Conservation (phyloP, 148 eudicot species). For the Rhododendron vialii region DNA sequence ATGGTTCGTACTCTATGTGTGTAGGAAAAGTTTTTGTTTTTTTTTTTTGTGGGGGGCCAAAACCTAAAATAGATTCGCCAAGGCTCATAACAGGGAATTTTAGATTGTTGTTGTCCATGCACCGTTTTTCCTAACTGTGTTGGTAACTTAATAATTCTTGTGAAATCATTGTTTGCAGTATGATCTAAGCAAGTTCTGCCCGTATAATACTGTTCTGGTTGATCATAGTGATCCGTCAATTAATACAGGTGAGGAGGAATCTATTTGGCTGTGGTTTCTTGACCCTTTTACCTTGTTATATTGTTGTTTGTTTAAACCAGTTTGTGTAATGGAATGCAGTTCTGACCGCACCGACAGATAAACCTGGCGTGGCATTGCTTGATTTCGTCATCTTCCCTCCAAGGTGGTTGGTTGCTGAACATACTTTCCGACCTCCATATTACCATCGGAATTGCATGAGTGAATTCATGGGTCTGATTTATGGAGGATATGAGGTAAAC, state of each 20-base stretch:
- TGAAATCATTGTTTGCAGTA: conserved; percentile 56
- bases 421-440: conserved; percentile 96
- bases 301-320: neutral
- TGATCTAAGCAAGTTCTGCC: conserved; percentile 80
- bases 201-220: conserved; percentile 85
- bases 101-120: neutral
- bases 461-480: conserved; percentile 94
- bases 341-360: conserved; percentile 90
- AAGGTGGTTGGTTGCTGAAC: conserved; percentile 97
- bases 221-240: conserved; percentile 98
- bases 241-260: conserved; percentile 63
- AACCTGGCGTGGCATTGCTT: conserved; percentile 96
- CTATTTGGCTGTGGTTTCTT: neutral
- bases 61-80: neutral
- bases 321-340: conserved; percentile 40
- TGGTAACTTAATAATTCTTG: neutral
- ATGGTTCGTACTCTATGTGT: neutral
- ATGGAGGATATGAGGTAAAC: conserved; percentile 91
- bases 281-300: neutral
- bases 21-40: neutral
- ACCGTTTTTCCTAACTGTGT: neutral
- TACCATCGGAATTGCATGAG: conserved; percentile 99
- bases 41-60: neutral
- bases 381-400: conserved; percentile 98
- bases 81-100: neutral